Conservation (phyloP, 371 early-diverging fungal species). For the Circinella minor region DNA sequence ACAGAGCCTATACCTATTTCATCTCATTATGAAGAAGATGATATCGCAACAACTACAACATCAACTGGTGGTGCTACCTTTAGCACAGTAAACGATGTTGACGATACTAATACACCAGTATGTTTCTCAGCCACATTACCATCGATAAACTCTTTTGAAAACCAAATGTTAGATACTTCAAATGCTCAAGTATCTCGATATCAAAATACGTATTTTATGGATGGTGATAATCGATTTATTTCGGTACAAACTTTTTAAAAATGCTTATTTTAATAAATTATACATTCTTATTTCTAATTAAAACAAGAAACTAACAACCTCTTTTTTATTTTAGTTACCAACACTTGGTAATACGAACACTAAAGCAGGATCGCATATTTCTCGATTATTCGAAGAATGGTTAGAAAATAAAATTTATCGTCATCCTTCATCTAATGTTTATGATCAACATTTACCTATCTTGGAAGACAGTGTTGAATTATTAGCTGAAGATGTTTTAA, state of each 20-base stretch:
- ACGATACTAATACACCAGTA: background rate
- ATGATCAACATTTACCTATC: constrained; percentile 23
- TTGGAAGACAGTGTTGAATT: constrained; percentile 36
- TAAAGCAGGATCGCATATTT: constrained; percentile 30
- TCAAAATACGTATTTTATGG: constrained; percentile 41
- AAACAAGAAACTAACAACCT: constrained; percentile 18
- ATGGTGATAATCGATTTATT: constrained; percentile 39
- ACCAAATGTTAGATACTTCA: constrained; percentile 10
- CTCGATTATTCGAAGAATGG: constrained; percentile 43
- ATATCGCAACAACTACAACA: constrained; percentile 32
- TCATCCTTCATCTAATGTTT: constrained; percentile 13
- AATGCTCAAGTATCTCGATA: constrained; percentile 16
- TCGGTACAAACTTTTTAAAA: constrained; percentile 9
- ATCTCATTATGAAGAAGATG: constrained; percentile 31
- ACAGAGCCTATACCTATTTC: constrained; percentile 13
- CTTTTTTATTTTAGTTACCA: constrained; percentile 21
- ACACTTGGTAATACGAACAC: constrained; percentile 29
- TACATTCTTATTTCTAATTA: no score
- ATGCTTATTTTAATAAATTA: background rate
- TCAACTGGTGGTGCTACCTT: constrained; percentile 10
- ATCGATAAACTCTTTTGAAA: constrained; percentile 3
- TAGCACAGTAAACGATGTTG: constrained; percentile 17
- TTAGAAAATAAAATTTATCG: constrained; percentile 28
- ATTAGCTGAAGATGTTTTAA: constrained; percentile 35
- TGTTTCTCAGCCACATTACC: background rate